phyloP scores from a whole-genome alignment of 2,329 filamentous ascomycete species.

The Aspergillus hortae region DNA sequence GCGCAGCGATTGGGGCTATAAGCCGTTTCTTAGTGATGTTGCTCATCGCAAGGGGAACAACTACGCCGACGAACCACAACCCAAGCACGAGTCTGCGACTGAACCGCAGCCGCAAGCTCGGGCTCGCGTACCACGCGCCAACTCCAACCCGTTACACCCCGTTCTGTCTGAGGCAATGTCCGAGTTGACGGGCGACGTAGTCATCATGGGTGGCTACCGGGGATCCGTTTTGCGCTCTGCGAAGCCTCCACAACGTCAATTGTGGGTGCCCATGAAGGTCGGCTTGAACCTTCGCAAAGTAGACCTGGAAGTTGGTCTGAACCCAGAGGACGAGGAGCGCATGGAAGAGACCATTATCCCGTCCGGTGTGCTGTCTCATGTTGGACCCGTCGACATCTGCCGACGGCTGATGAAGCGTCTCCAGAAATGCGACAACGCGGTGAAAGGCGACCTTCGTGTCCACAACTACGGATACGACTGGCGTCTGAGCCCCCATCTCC shows the following conservation, averaged over 20 bases:
- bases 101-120: constrained; percentile 5
- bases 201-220: constrained; percentile 85
- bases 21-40: constrained; percentile 30
- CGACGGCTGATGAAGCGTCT: constrained; percentile 76
- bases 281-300: constrained; percentile 88
- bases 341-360: constrained; percentile 82
- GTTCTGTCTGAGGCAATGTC: constrained; percentile 61
- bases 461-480: constrained; percentile 96
- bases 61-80: constrained; percentile 4
- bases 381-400: constrained; percentile 88
- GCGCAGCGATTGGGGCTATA: constrained; percentile 33
- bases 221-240: constrained; percentile 86
- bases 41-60: constrained; percentile 14
- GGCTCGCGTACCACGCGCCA: constrained; percentile 18
- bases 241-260: constrained; percentile 74
- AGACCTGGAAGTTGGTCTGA: constrained; percentile 80
- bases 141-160: constrained; percentile 33
- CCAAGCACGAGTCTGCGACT: constrained; percentile 3
- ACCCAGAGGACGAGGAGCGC: constrained; percentile 74
- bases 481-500: constrained; percentile 75
- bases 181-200: constrained; percentile 74
- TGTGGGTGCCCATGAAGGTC: constrained; percentile 93
- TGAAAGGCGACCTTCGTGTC: constrained; percentile 67
- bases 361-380: constrained; percentile 84
- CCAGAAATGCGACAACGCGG: constrained; percentile 68